Evolutionary conservation across 2,329 filamentous ascomycete genomes (phyloP).

Genomic region (Immersiporthe knoxdaviesiana): DNA sequence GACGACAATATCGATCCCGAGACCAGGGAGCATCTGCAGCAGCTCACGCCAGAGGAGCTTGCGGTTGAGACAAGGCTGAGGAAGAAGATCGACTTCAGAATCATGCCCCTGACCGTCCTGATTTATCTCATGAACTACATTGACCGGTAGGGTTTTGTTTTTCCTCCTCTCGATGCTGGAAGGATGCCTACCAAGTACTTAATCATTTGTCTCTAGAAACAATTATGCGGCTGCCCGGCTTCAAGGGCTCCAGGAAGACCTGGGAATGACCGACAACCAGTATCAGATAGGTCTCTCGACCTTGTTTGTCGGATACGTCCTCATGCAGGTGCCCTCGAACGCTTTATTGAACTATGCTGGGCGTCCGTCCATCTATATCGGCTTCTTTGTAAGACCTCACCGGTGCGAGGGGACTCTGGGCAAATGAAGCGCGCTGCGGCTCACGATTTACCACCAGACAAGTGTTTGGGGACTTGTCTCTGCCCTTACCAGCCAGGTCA

Average conservation of each 20-base stretch:
- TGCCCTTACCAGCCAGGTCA: conserved; percentile 39
- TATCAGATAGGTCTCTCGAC: conserved; percentile 41
- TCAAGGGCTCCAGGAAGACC: conserved; percentile 47
- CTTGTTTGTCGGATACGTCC: conserved; percentile 36
- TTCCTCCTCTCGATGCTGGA: neutral
- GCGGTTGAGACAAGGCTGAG: conserved; percentile 59
- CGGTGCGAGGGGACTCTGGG: too few relatives aligned
- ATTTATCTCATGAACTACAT: conserved; percentile 75
- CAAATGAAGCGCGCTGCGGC: neutral
- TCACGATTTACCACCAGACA: conserved; percentile 8
- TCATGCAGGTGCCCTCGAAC: conserved; percentile 35
- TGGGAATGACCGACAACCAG: conserved; percentile 38
- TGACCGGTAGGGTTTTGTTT: conserved; percentile 43
- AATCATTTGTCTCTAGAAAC: conserved; percentile 15
- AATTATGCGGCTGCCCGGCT: conserved; percentile 50
- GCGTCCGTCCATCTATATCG: conserved; percentile 38
- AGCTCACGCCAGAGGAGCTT: conserved; percentile 32
- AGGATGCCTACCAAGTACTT: too few relatives aligned
- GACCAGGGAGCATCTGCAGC: conserved; percentile 13
- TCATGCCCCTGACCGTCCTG: conserved; percentile 69
- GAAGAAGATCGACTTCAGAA: conserved; percentile 66
- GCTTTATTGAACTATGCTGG: conserved; percentile 39
- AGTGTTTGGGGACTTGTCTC: conserved; percentile 31
- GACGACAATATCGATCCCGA: conserved; percentile 21
- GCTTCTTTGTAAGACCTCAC: conserved; percentile 42